phyloP scores from a whole-genome alignment of 2,329 filamentous ascomycete genomes.

The Colletotrichum plurivorum region DNA sequence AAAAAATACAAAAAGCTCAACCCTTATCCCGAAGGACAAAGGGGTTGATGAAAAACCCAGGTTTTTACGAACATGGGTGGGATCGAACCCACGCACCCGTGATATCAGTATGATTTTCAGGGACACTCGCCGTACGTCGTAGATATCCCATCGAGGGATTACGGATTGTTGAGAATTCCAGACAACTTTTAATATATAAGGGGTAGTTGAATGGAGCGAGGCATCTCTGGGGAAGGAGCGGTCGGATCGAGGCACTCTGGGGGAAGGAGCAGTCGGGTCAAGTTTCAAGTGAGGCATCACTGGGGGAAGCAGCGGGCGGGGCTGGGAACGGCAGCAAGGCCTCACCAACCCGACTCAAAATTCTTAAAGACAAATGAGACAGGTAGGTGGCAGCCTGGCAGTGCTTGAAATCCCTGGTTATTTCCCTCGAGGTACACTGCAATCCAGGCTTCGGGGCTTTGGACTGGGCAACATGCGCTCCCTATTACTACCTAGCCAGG shows the following conservation, averaged over 20 bases:
- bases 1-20: constrained; percentile 16
- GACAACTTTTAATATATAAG: neutral
- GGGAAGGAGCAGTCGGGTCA: constrained; percentile 14
- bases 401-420: too few species aligned
- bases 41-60: constrained; percentile 15
- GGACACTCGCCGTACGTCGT: constrained; percentile 7
- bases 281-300: too few species aligned
- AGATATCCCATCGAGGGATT: constrained; percentile 6
- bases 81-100: constrained; percentile 28
- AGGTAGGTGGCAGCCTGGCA: too few species aligned
- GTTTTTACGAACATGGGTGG: constrained; percentile 24
- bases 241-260: constrained; percentile 4
- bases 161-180: constrained; percentile 7
- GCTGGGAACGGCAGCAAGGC: too few species aligned
- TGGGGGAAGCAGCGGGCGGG: too few species aligned
- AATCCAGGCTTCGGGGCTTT: too few species aligned
- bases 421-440: too few species aligned
- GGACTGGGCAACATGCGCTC: too few species aligned
- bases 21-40: neutral
- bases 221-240: constrained; percentile 3
- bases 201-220: neutral
- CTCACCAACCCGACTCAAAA: too few species aligned
- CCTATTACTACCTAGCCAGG: too few species aligned
- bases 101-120: constrained; percentile 10
- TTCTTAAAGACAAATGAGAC: too few species aligned